phyloP scores from a whole-genome alignment of 352 stramenopile species.

The Thraustochytrium striatum region DNA sequence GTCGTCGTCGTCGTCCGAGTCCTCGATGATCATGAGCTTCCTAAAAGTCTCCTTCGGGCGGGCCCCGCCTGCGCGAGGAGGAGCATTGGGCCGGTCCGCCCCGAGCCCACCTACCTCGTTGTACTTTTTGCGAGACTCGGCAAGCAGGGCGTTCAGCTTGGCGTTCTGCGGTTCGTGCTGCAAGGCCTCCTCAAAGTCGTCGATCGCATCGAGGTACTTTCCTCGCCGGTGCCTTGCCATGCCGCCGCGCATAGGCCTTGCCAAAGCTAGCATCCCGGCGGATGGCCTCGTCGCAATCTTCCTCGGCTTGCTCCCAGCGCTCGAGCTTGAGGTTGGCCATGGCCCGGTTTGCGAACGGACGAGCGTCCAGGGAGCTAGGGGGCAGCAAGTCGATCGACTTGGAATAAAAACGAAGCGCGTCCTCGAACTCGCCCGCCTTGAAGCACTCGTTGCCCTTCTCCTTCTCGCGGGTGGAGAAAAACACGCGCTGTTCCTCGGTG shows the following conservation, averaged over 20 bases:
- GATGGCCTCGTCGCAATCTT: constrained; percentile 73
- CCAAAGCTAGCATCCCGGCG: constrained; percentile 71
- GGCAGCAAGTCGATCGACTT: constrained; percentile 68
- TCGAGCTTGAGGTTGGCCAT: constrained; percentile 71
- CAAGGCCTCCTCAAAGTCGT: constrained; percentile 40
- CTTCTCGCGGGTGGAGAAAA: constrained; percentile 65
- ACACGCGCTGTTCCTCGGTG: constrained; percentile 49
- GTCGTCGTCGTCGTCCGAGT: constrained; percentile 31
- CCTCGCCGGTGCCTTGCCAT: constrained; percentile 60
- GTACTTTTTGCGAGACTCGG: constrained; percentile 38
- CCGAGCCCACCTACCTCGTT: constrained; percentile 32
- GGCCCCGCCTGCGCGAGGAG: neutral
- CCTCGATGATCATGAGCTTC: constrained; percentile 47
- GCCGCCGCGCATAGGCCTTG: constrained; percentile 76
- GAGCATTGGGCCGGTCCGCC: neutral
- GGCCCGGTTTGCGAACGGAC: constrained; percentile 73
- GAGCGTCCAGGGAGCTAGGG: constrained; percentile 68
- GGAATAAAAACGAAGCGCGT: constrained; percentile 78
- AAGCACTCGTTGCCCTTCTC: constrained; percentile 90
- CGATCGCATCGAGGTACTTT: constrained; percentile 37
- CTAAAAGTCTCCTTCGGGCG: constrained; percentile 25
- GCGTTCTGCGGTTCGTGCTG: constrained; percentile 23
- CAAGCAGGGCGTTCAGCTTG: constrained; percentile 22
- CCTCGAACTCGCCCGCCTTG: constrained; percentile 71
- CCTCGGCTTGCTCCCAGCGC: constrained; percentile 73